These are phyloP conservation scores for Psilocybe cubensis DNA, from an alignment of 768 basidiomycete genomes.

Conservation along the genomic window DNA sequence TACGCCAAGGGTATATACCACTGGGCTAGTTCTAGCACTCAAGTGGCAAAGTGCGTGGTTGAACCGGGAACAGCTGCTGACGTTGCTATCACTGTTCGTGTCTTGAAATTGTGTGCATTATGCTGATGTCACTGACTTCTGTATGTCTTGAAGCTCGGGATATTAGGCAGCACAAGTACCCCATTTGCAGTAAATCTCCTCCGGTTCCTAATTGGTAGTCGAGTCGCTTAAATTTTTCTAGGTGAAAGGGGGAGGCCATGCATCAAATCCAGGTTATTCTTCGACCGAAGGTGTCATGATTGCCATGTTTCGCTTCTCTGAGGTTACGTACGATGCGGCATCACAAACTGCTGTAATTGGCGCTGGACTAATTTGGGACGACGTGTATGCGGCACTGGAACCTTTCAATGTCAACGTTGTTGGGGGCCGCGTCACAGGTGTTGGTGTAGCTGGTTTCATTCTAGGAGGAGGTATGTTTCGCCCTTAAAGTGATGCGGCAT, in stretches of 20 bases:
- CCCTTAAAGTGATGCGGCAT: background rate
- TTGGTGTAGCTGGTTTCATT: slow-evolving; percentile 62
- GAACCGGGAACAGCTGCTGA: slow-evolving; percentile 60
- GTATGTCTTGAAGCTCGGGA: slow-evolving; percentile 41
- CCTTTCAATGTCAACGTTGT: slow-evolving; percentile 56
- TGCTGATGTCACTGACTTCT: background rate
- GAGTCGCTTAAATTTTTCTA: slow-evolving; percentile 18
- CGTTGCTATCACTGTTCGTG: slow-evolving; percentile 50
- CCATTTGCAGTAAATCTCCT: slow-evolving; percentile 54
- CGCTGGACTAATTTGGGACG: slow-evolving; percentile 64
- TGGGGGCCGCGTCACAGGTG: slow-evolving; percentile 60
- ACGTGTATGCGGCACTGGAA: slow-evolving; percentile 56
- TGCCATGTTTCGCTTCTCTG: slow-evolving; percentile 50
- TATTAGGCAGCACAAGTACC: slow-evolving; percentile 45
- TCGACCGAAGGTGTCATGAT: slow-evolving; percentile 67
- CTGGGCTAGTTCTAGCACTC: slow-evolving; percentile 54
- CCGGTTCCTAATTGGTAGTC: background rate
- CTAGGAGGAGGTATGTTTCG: slow-evolving; percentile 55
- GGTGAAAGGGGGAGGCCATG: slow-evolving; percentile 70
- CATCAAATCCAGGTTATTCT: slow-evolving; percentile 57
- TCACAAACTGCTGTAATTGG: slow-evolving; percentile 46
- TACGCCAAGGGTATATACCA: slow-evolving; percentile 50
- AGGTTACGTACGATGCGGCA: slow-evolving; percentile 43
- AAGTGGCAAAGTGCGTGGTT: slow-evolving; percentile 54
- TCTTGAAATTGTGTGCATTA: background rate